Evolutionary conservation across 768 basidiomycete genomes (phyloP).

Genomic region (Vararia minispora): DNA sequence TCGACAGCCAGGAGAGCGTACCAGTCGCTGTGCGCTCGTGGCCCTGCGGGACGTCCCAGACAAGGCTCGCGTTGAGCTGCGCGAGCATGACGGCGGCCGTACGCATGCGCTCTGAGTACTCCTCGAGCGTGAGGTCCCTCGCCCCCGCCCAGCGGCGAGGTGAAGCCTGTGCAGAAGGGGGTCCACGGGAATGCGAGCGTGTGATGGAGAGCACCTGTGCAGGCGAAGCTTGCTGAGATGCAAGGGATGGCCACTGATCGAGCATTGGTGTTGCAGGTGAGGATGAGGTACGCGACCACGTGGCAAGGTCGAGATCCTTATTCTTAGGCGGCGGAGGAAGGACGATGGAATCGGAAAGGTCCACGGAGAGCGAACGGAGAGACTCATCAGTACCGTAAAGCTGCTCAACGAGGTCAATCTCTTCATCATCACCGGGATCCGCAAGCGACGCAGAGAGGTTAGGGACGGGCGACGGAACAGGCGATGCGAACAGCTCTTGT

Average conservation of each 20-base stretch:
- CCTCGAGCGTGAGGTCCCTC: conserved; percentile 66
- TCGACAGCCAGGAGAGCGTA: conserved; percentile 20
- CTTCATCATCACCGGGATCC: conserved; percentile 49
- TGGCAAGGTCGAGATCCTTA: conserved; percentile 73
- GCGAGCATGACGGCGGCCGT: conserved; percentile 98
- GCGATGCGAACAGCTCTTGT: conserved; percentile 6
- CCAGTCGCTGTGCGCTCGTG: conserved; percentile 12
- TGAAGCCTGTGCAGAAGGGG: too few species aligned
- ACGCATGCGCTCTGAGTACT: conserved; percentile 97
- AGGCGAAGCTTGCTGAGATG: conserved; percentile 8
- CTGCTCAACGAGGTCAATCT: conserved; percentile 96
- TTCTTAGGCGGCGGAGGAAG: conserved; percentile 79
- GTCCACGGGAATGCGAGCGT: conserved; percentile 5
- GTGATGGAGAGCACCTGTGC: conserved; percentile 14
- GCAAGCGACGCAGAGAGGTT: conserved; percentile 3
- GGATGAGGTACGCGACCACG: conserved; percentile 58
- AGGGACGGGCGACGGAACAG: not conserved
- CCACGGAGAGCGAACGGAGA: conserved; percentile 56
- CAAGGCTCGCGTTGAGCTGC: conserved; percentile 78
- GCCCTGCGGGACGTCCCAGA: conserved; percentile 30
- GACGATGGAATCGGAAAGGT: conserved; percentile 77
- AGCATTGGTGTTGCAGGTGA: conserved; percentile 36
- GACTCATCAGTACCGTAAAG: conserved; percentile 75
- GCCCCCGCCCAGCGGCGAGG: conserved; percentile 5
- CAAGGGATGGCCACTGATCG: conserved; percentile 15